Conservation (phyloP, 1,139 yeast species). For the Spathaspora sp. region DNA sequence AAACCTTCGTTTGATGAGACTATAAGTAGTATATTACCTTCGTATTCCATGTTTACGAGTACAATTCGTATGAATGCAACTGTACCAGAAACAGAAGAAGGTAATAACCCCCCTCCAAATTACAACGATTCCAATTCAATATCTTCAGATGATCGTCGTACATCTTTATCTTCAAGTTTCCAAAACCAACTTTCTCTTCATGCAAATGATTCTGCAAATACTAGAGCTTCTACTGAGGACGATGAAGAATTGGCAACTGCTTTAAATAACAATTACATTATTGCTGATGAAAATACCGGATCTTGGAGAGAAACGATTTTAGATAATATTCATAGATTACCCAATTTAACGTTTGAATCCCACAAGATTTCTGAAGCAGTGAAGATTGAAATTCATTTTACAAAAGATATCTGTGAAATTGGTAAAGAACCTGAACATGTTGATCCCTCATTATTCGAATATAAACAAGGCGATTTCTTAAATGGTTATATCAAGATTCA, state of each 20-base stretch:
- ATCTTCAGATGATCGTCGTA: slow-evolving; percentile 7
- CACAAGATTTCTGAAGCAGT: slow-evolving; percentile 28
- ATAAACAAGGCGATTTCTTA: slow-evolving; percentile 40
- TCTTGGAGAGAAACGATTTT: slow-evolving; percentile 40
- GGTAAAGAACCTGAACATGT: slow-evolving; percentile 29
- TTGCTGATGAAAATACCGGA: slow-evolving; percentile 31
- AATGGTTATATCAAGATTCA: slow-evolving; percentile 36
- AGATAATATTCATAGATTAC: slow-evolving; percentile 37
- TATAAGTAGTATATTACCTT: slow-evolving; percentile 34
- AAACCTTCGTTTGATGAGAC: slow-evolving; percentile 13
- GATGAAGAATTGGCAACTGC: slow-evolving; percentile 2
- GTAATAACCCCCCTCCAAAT: slow-evolving; percentile 12
- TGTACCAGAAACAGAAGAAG: slow-evolving; percentile 12
- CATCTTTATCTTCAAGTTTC: slow-evolving; percentile 6
- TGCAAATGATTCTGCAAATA: slow-evolving; percentile 5
- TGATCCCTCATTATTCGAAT: slow-evolving; percentile 36
- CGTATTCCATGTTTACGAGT: slow-evolving; percentile 48
- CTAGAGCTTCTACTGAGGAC: slow-evolving; percentile 3
- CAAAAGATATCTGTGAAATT: slow-evolving; percentile 34
- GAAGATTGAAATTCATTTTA: slow-evolving; percentile 31
- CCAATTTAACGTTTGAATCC: slow-evolving; percentile 30
- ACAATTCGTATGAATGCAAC: slow-evolving; percentile 26
- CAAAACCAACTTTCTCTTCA: slow-evolving; percentile 5
- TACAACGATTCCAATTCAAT: slow-evolving; percentile 8
- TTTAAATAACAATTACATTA: slow-evolving; percentile 11